These are phyloP conservation scores for Populus hybrid DNA, from an alignment of 441 rosid species.

Conservation along the genomic window DNA sequence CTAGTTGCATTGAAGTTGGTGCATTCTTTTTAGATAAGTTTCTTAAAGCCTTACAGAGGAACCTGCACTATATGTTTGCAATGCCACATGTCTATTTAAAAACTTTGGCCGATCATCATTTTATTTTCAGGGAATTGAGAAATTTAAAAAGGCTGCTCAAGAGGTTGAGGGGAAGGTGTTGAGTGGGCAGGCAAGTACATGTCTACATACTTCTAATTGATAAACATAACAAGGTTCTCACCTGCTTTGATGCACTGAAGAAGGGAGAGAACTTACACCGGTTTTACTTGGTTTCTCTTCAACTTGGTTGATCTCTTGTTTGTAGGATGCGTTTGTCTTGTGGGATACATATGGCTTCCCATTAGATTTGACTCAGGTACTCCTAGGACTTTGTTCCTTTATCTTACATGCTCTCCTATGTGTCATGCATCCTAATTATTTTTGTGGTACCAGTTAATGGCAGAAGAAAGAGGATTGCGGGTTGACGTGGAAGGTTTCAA, in stretches of 20 bases:
- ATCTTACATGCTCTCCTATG: slow-evolving; percentile 1
- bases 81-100: neutral
- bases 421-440: slow-evolving; percentile 21
- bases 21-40: neutral
- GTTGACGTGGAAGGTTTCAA: slow-evolving; percentile 88
- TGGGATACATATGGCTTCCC: slow-evolving; percentile 99
- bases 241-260: neutral
- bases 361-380: slow-evolving; percentile 95
- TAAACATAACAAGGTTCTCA: neutral
- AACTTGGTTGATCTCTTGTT: slow-evolving; percentile 19
- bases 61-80: neutral
- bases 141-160: slow-evolving; percentile 87
- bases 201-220: slow-evolving; percentile 1
- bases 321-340: slow-evolving; percentile 94
- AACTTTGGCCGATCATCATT: neutral
- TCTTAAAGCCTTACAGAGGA: neutral
- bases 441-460: slow-evolving; percentile 73
- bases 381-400: slow-evolving; percentile 9
- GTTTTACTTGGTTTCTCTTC: slow-evolving; percentile 13
- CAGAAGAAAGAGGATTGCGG: slow-evolving; percentile 84
- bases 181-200: slow-evolving; percentile 69
- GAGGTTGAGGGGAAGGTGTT: slow-evolving; percentile 72
- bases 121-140: slow-evolving; percentile 83
- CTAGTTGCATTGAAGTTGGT: neutral
- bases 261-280: neutral